phyloP scores from a whole-genome alignment of 2,329 filamentous ascomycete genomes.

The Dactylellina sp. region DNA sequence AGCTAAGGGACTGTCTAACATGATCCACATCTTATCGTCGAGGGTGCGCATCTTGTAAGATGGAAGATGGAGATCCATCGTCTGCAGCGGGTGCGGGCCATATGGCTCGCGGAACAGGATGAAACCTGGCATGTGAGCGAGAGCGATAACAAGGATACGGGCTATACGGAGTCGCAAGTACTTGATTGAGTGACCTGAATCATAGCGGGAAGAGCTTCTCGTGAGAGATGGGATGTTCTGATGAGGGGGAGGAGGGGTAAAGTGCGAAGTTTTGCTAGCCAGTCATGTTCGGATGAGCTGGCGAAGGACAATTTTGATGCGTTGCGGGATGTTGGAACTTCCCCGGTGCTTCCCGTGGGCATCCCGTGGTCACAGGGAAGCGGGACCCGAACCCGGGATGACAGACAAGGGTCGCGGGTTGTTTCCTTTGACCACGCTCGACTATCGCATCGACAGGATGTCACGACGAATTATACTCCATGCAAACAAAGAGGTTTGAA shows the following conservation, averaged over 20 bases:
- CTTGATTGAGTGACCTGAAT: slow-evolving; percentile 55
- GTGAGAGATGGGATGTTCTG: slow-evolving; percentile 14
- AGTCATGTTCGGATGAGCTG: too few species aligned
- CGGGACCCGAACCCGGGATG: not conserved
- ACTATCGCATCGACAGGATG: too few species aligned
- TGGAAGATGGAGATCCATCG: slow-evolving; percentile 54
- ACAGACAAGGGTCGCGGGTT: not conserved
- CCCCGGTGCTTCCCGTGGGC: not conserved
- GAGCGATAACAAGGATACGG: slow-evolving; percentile 1
- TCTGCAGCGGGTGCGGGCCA: slow-evolving; percentile 55
- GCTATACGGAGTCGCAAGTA: slow-evolving; percentile 42
- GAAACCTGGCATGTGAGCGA: slow-evolving; percentile 56
- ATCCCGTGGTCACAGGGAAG: not conserved
- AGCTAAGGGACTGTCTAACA: slow-evolving; percentile 40
- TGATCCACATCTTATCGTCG: slow-evolving; percentile 55
- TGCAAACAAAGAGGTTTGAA: slow-evolving; percentile 9
- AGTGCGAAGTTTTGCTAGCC: slow-evolving; percentile 31
- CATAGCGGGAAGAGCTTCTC: slow-evolving; percentile 20
- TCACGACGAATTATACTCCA: slow-evolving; percentile 4
- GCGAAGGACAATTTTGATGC: slow-evolving; percentile 3
- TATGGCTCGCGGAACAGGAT: slow-evolving; percentile 57
- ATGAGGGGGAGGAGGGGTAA: slow-evolving; percentile 41
- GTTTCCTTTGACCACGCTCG: slow-evolving; percentile 14
- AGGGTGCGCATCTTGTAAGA: slow-evolving; percentile 52
- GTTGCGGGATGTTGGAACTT: slow-evolving; percentile 35